phyloP scores from a whole-genome alignment of 75 land plant genomes.

The Adiantum capillusveneris region DNA sequence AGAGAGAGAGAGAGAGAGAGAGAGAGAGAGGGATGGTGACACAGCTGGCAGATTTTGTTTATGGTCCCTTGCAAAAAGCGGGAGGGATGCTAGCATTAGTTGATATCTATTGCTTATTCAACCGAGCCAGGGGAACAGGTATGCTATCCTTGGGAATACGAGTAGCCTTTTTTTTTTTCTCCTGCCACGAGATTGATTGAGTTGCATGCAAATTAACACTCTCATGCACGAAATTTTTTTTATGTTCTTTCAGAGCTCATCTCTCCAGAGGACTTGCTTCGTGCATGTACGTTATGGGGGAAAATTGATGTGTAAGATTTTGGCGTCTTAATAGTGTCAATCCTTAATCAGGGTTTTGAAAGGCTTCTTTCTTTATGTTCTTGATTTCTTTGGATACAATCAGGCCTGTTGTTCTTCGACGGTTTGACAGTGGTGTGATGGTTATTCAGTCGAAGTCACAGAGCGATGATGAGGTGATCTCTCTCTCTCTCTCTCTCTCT shows the following conservation, averaged over 20 bases:
- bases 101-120: conserved; percentile 88
- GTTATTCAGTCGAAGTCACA: conserved; percentile 79
- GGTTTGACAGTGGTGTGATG: conserved; percentile 94
- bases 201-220: too few species aligned
- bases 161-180: too few species aligned
- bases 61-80: conserved; percentile 64
- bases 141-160: not conserved
- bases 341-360: too few species aligned
- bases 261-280: conserved; percentile 96
- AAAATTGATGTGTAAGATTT: conserved; percentile 76
- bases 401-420: conserved; percentile 84
- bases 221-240: conserved; percentile 6
- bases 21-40: not conserved
- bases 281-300: conserved; percentile 92
- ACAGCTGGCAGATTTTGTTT: conserved; percentile 96
- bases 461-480: conserved; percentile 83
- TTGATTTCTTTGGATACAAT: not conserved
- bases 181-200: too few species aligned
- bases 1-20: conserved; percentile 7
- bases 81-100: conserved; percentile 92
- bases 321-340: too few species aligned
- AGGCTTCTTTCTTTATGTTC: too few species aligned
- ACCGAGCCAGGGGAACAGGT: conserved; percentile 99
- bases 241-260: conserved; percentile 57
- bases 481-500: not conserved